A percentile compares a stretch with the other conserved stretches of the same genome.
phyloP scores from a whole-genome alignment of 176 grass and related monocot genomes.

The Ensete ventricosum region DNA sequence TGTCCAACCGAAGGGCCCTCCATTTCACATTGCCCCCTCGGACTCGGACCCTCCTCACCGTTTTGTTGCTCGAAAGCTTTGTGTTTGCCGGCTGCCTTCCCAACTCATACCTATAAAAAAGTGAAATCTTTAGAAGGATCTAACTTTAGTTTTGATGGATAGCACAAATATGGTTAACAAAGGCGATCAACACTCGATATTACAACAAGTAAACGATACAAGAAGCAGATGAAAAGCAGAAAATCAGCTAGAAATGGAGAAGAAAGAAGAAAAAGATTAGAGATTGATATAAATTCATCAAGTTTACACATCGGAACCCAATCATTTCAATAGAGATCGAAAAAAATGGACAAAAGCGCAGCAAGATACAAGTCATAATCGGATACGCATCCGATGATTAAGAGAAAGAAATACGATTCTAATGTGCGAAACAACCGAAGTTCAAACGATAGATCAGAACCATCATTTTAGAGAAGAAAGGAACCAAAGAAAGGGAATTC shows the following conservation, averaged over 20 bases:
- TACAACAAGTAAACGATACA: no score
- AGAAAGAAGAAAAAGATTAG: neutral
- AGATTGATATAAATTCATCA: neutral
- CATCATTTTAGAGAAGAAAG: neutral
- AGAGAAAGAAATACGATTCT: no score
- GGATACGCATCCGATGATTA: no score
- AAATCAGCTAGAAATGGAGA: neutral
- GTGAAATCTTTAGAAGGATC: no score
- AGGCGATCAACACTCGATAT: no score
- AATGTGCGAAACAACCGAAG: no score
- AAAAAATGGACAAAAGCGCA: neutral
- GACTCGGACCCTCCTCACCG: constrained; percentile 28
- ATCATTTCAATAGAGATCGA: neutral
- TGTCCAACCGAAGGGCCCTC: constrained; percentile 32
- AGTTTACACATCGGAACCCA: neutral
- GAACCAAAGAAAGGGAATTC: neutral
- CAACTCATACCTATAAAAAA: constrained; percentile 25
- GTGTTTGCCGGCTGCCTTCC: constrained; percentile 29
- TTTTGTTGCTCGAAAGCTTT: constrained; percentile 41
- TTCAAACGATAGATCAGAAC: no score
- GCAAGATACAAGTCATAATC: no score
- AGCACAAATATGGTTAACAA: no score
- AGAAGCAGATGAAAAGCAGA: neutral
- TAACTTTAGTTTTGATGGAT: no score
- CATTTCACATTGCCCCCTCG: constrained; percentile 37